Evolutionary conservation across 2,329 filamentous ascomycete genomes (phyloP), one percentile per base, ranked within the genome.

Genomic region (Claviceps maximensis): DNA sequence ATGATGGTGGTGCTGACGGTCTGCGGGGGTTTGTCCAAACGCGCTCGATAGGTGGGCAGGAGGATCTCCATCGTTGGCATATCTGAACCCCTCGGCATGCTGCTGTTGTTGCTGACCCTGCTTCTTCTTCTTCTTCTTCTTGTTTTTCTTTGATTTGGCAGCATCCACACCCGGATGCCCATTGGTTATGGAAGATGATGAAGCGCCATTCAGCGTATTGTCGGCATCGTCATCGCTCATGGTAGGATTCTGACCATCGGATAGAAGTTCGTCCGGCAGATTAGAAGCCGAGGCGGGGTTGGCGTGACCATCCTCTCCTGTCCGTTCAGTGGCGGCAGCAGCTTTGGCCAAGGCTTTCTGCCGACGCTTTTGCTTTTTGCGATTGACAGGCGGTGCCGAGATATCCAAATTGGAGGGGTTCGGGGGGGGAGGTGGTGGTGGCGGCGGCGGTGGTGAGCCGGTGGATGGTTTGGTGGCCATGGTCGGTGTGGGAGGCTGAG

Each of bases 311-410:
- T 77, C 75, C 33, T 63, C 60, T 25, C 61, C 61, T 38, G 21
- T 21, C 6, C 21, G 19, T 27, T 65, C 60, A 52, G 70, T 67
- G 5, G 71, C 71, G 44, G 74, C 80, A 27, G 79, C 80, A 31
- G 79, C 79, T 64, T 84, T 80, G 56, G 84, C 84, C 33, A 87
- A 86, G 36, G 86, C 86, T 70, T 96, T 96, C 65, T 87, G 85
- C 59, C 90, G 81, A 60, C 90, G 82, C 76, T 95, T 96, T 69
- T 93, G 87, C 75, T 96, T 97, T 76, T 96, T 96, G 65, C 87
- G 83, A 71, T 95, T 96, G 50, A 90, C 84, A 9, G 75, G 64
- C 46, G 73, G 74, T 46, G 74, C 70, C 47, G 68, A 61, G 49
- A 56, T 57, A 56, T 69, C 63, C 55, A 55, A 50, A 47, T 56